Evolutionary conservation across 495 filamentous ascomycete genomes (phyloP), one percentile per base, ranked within the genome.

Genomic region (Lasiosphaeris hirsuta): DNA sequence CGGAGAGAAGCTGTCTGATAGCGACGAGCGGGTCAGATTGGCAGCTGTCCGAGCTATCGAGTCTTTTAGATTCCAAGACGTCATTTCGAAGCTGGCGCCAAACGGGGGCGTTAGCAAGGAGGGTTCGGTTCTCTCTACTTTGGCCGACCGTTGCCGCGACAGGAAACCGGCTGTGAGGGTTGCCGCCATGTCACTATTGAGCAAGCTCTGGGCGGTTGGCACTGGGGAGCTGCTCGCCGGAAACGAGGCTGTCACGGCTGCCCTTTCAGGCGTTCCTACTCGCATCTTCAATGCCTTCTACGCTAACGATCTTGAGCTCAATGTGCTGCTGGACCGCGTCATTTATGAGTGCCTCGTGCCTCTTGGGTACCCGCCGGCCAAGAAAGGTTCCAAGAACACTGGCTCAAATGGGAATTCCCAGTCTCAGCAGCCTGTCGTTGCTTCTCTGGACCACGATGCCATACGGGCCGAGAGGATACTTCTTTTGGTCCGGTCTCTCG

Each of bases 121-220:
- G 30, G 83, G 86, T 48, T 89, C 89, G 0, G 74, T 96, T 6
- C 75, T 99, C 8, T 82, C 77, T 48, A 90, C 86, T 51, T 81
- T 99, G 13, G 89, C 89, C 23, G 93, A 97, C 59, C 84, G 94
- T 57, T 88, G 89, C 42, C 90, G 92, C 67, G 95, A 99, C 73
- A 85, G 84, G 45, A 94, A 89, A 66, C 86, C 85, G 13, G 79
- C 81, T 36, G 87, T 99, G 10, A 86, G 93, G 50, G 83, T 86
- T 50, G 92, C 90, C 59, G 92, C 88, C 33, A 96, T 96, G 85
- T 86, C 82, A 37, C 80, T 91, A 33, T 72, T 97, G 10, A 88
- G 84, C 15, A 85, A 86, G 45, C 87, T 96, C 41, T 99, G 94
- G 94, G 94, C 87, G 10, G 91, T 93, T 48, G 93, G 90, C 1